Percentiles rank a stretch among this genome's conserved stretches.
Conservation (phyloP, 2,329 filamentous ascomycete species). For the Penicillium sp. region DNA sequence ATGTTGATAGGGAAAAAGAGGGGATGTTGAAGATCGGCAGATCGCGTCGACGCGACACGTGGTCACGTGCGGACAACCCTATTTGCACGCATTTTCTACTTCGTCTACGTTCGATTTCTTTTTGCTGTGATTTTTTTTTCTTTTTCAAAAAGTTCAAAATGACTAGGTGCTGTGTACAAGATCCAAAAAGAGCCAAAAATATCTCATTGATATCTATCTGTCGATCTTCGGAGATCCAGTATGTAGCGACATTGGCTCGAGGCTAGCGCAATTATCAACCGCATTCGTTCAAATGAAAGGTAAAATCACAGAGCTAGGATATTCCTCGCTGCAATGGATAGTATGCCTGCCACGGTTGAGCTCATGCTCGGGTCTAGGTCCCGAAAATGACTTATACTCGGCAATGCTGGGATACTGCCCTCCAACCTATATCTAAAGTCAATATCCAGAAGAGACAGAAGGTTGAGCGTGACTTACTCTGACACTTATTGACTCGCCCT, state of each 20-base stretch:
- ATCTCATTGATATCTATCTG: no score
- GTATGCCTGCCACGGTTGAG: constrained; percentile 44
- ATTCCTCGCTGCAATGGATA: constrained; percentile 42
- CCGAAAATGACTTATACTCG: constrained; percentile 43
- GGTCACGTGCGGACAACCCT: constrained; percentile 22
- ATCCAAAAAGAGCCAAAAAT: no score
- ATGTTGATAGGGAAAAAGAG: neutral
- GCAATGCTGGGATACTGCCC: constrained; percentile 43
- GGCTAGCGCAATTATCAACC: neutral
- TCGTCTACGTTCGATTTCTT: no score
- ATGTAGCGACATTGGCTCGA: neutral
- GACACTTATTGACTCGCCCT: constrained; percentile 37
- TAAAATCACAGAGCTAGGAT: constrained; percentile 42
- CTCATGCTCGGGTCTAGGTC: constrained; percentile 44
- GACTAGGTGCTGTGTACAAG: no score
- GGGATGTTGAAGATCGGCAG: neutral
- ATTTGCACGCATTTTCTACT: neutral
- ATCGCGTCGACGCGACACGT: constrained; percentile 30
- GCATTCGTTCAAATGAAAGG: constrained; percentile 31
- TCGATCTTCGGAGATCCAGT: no score
- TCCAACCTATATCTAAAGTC: constrained; percentile 20
- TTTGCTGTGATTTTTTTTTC: no score
- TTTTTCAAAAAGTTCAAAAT: no score
- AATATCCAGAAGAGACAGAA: neutral
- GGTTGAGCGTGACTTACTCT: constrained; percentile 10